Percentiles rank a stretch among this genome's conserved stretches.
phyloP scores from a whole-genome alignment of 2,329 filamentous ascomycete species.

The Alternaria sp. region DNA sequence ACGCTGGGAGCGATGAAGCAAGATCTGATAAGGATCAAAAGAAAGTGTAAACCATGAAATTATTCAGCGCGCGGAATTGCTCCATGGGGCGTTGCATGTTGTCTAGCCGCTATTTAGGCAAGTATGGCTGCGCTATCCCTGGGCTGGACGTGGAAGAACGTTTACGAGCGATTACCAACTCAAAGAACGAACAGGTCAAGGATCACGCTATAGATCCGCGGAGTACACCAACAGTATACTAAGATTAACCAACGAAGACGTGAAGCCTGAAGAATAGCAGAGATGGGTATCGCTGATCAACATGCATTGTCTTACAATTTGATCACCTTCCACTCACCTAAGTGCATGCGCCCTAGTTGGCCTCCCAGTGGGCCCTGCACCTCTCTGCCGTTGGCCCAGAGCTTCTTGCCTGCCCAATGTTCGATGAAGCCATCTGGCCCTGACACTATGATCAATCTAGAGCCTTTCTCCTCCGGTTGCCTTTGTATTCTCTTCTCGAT shows the following conservation, averaged over 20 bases:
- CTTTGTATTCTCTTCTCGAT: slow-evolving; percentile 42
- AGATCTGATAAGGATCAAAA: slow-evolving; percentile 2
- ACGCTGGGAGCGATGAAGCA: neutral
- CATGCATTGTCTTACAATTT: slow-evolving; percentile 59
- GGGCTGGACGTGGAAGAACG: neutral
- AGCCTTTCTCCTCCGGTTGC: slow-evolving; percentile 51
- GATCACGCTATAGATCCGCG: neutral
- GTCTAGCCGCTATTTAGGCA: slow-evolving; percentile 7
- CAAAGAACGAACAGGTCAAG: neutral
- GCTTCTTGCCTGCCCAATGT: slow-evolving; percentile 81
- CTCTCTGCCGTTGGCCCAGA: slow-evolving; percentile 76
- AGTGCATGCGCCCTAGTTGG: slow-evolving; percentile 68
- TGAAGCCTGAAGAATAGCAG: neutral
- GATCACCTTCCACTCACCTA: slow-evolving; percentile 66
- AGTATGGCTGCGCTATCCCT: neutral
- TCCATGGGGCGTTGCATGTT: slow-evolving; percentile 13
- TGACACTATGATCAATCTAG: slow-evolving; percentile 81
- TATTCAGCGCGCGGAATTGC: slow-evolving; percentile 31
- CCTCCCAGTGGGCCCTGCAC: slow-evolving; percentile 79
- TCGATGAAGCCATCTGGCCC: slow-evolving; percentile 91
- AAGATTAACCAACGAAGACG: neutral
- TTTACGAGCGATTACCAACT: neutral
- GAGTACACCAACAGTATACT: neutral
- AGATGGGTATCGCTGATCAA: slow-evolving; percentile 20
- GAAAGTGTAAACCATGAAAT: slow-evolving; percentile 12